phyloP scores from a whole-genome alignment of 1,139 yeast genomes.

The Zygoascus hellenicus region DNA sequence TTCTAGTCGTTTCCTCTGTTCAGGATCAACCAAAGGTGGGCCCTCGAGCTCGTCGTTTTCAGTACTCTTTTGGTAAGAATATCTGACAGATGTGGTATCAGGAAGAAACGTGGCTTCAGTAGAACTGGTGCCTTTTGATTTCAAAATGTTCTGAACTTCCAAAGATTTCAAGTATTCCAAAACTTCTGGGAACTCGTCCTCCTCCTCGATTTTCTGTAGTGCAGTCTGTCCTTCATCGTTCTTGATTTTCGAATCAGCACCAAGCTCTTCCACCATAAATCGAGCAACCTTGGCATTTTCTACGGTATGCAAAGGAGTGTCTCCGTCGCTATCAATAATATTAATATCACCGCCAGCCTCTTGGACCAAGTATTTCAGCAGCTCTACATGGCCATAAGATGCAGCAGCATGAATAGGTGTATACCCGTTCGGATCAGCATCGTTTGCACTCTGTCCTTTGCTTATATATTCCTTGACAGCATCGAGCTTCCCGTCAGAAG shows the following conservation, averaged over 20 bases:
- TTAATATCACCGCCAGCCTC: slow-evolving; percentile 70
- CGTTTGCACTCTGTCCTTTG: slow-evolving; percentile 55
- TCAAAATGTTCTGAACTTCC: slow-evolving; percentile 12
- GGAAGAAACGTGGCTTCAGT: slow-evolving; percentile 7
- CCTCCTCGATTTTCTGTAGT: slow-evolving; percentile 67
- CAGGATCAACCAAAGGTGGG: slow-evolving; percentile 40
- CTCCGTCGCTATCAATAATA: slow-evolving; percentile 83
- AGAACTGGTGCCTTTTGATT: neutral
- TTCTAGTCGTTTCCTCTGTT: slow-evolving; percentile 59
- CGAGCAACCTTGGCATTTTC: slow-evolving; percentile 62
- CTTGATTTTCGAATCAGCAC: slow-evolving; percentile 57
- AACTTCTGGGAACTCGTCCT: slow-evolving; percentile 78
- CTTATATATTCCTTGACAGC: slow-evolving; percentile 53
- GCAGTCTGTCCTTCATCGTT: slow-evolving; percentile 71
- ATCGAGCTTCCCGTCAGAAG: slow-evolving; percentile 71
- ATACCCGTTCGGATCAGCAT: slow-evolving; percentile 86
- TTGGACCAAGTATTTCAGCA: slow-evolving; percentile 53
- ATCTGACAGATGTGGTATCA: slow-evolving; percentile 17
- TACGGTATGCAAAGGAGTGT: slow-evolving; percentile 88
- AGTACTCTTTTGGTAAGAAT: slow-evolving; percentile 17
- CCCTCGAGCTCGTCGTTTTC: slow-evolving; percentile 18
- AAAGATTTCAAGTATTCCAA: slow-evolving; percentile 54
- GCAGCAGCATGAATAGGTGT: slow-evolving; percentile 97
- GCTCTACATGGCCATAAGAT: slow-evolving; percentile 74
- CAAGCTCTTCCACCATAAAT: slow-evolving; percentile 54